Base-by-base conservation (phyloP, 306 rosid species). In the Dicorynia guianensis region DNA sequence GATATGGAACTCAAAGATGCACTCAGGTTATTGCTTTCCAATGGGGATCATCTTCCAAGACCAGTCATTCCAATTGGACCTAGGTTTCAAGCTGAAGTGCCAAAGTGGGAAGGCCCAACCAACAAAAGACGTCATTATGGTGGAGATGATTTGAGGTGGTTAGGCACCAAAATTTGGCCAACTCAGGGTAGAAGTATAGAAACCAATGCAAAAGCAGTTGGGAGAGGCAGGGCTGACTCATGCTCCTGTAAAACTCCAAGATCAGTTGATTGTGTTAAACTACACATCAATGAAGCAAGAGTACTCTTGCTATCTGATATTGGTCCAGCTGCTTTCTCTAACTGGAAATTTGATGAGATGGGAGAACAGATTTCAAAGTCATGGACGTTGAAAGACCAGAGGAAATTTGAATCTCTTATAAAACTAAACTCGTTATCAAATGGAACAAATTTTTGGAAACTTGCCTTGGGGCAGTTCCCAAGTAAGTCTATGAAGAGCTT, bases 311-410 rank as follows among this genome's bases (percentile, higher is more conserved):
- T 74, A 66, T 69, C 8, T 0, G 82, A 84, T 25, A 63, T 82
- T 44, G 80, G 83, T 10, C 38, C 55, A 25, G 55, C 82, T 42
- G 55, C 82, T 42, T 85, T 80, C 34, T 39, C 36, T 52, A 77
- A 60, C 30, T 70, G 85, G 87, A 80, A 74, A 71, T 80, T 87
- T 77, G 76, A 80, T 67, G 85, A 80, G 47, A 85, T 80, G 82
- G 82, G 80, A 63, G 86, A 76, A 74, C 54, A 15, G 44, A 63
- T 58, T 50, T 82, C 85, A 3, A 48, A 74, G 75, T 69, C 80
- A n/a, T 79, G 85, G 85, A 81, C 80, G 4, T 20, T 4, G 66
- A 15, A 67, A 72, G 83, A 69, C n/a, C 20, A 79, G 0, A 56
- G 9, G 3, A 18, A 42, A 55, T 84, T 79, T 62, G 79, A 82